phyloP scores from a whole-genome alignment of 257 asterid genomes.

The Ilex aquifolium region DNA sequence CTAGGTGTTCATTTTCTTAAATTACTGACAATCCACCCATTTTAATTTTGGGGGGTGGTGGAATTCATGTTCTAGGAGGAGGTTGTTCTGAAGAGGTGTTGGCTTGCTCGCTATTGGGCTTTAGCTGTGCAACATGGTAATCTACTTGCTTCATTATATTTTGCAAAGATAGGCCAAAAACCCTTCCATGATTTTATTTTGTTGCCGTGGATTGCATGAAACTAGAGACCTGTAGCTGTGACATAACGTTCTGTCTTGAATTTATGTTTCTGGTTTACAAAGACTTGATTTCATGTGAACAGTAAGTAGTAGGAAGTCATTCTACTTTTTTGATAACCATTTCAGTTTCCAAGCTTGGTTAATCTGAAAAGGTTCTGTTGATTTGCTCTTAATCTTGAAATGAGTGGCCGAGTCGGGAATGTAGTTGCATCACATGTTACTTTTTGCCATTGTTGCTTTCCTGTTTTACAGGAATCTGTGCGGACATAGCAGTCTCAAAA shows the following conservation, averaged over 20 bases:
- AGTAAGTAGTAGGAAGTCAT: background rate
- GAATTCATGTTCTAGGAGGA: slow-evolving; percentile 61
- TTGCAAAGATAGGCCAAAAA: background rate
- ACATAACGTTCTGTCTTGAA: slow-evolving; percentile 1
- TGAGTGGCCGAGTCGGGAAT: background rate
- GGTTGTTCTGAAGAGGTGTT: slow-evolving; percentile 95
- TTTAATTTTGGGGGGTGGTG: slow-evolving; percentile 5
- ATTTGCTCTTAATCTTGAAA: background rate
- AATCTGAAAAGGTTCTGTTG: background rate
- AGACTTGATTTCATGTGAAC: slow-evolving; percentile 2
- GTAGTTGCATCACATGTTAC: background rate
- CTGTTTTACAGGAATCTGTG: slow-evolving; percentile 68
- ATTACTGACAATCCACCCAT: slow-evolving; percentile 9
- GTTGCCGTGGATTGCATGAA: background rate
- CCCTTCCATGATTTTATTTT: background rate
- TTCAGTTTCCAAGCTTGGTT: background rate
- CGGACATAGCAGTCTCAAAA: slow-evolving; percentile 75
- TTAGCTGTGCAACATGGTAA: slow-evolving; percentile 89
- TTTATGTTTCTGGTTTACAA: slow-evolving; percentile 8
- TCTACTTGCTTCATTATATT: slow-evolving; percentile 5
- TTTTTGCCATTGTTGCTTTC: slow-evolving; percentile 5
- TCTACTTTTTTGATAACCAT: background rate
- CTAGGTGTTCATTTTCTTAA: slow-evolving; percentile 1
- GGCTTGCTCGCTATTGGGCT: slow-evolving; percentile 99
- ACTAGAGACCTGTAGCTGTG: background rate